Conservation (phyloP, 352 stramenopile species). For the Phytophthora brassicae region DNA sequence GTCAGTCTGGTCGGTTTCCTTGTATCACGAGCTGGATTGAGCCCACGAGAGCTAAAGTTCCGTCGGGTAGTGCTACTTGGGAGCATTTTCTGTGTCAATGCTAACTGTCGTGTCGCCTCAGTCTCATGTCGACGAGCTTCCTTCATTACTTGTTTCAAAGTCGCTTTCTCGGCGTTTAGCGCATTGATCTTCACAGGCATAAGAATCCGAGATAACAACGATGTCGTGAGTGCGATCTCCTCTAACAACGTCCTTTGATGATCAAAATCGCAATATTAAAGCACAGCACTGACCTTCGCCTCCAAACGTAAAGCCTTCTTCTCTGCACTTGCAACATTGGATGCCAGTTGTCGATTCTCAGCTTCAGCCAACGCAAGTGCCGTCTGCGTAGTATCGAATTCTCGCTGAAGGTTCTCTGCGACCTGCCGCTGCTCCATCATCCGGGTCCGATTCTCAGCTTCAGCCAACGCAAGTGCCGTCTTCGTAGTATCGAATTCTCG, state of each 20-base stretch:
- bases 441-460: conserved; percentile 37
- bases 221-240: neutral
- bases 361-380: conserved; percentile 27
- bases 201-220: neutral
- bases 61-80: neutral
- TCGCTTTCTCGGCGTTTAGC: conserved; percentile 42
- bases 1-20: neutral
- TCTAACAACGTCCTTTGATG: neutral
- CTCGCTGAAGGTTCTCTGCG: conserved; percentile 27
- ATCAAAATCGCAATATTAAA: neutral
- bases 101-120: conserved; percentile 47
- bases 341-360: conserved; percentile 39
- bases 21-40: neutral
- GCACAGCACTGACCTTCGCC: conserved; percentile 35
- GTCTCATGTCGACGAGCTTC: conserved; percentile 47
- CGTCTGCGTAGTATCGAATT: conserved; percentile 35
- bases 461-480: conserved; percentile 22
- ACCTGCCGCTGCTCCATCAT: conserved; percentile 40
- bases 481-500: conserved; percentile 37
- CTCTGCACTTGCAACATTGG: conserved; percentile 25
- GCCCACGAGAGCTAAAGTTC: neutral
- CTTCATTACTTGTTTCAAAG: conserved; percentile 34
- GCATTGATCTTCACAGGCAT: conserved; percentile 46
- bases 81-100: conserved; percentile 22
- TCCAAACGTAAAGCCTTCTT: conserved; percentile 51